These are phyloP conservation scores for Wakefieldia striispora DNA, from an alignment of 768 basidiomycete genomes.

Conservation along the genomic window DNA sequence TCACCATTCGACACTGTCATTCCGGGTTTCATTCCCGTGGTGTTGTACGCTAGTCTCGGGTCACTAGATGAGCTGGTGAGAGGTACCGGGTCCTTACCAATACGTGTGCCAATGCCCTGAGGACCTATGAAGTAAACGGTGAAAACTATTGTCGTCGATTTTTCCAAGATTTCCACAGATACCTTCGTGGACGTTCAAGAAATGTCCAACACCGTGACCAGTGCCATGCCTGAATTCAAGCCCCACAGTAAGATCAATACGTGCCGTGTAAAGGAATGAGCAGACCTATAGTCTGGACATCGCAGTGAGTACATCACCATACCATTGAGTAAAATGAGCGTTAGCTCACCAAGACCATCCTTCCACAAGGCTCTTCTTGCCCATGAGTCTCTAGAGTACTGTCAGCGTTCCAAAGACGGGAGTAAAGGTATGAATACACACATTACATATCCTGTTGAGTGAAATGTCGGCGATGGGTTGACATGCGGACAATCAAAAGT, in stretches of 20 bases:
- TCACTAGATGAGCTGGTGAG: neutral
- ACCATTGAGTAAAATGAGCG: neutral
- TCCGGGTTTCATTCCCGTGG: constrained; percentile 67
- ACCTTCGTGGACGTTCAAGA: constrained; percentile 91
- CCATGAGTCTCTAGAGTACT: constrained; percentile 62
- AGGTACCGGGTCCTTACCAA: constrained; percentile 24
- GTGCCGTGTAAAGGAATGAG: neutral
- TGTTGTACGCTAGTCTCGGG: constrained; percentile 56
- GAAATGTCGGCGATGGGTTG: neutral
- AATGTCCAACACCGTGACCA: constrained; percentile 93
- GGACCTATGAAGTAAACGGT: constrained; percentile 40
- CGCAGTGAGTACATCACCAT: neutral
- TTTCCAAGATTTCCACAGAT: neutral
- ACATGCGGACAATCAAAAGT: neutral
- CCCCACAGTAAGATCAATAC: constrained; percentile 4
- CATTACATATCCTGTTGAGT: constrained; percentile 51
- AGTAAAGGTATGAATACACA: constrained; percentile 26
- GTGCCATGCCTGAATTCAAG: constrained; percentile 69
- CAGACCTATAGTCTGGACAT: constrained; percentile 55
- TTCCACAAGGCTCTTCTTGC: constrained; percentile 80
- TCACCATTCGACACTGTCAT: constrained; percentile 87
- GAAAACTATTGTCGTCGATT: neutral
- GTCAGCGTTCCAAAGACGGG: neutral
- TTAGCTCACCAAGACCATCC: constrained; percentile 72
- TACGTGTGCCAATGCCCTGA: constrained; percentile 49